Evolutionary conservation across 1,284 basidiomycete species (phyloP), one percentile per base, ranked within the genome.

Genomic region (Mycosarcoma mackinlayi): DNA sequence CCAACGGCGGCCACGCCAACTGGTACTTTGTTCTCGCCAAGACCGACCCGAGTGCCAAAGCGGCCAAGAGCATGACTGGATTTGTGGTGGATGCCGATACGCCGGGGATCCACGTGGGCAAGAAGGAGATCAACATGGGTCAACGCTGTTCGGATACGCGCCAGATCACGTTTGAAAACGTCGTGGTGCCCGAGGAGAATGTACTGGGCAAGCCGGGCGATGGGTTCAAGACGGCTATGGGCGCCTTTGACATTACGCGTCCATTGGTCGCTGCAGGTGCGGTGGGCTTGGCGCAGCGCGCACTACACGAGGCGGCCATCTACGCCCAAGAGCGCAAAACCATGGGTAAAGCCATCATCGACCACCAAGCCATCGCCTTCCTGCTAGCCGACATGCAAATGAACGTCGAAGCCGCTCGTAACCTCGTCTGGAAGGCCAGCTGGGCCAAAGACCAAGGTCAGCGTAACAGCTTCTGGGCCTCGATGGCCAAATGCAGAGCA

Each of bases 41-140:
- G 47, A 87, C 86, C 18, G 86, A 87, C 72, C 76, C 85, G 0
- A 59, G 65, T 6, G 85, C 84, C 7, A 84, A 85, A 27, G 80
- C 84, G 4, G 83, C 83, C 75, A 86, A 85, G 70, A 81, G 85
- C 10, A 85, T 87, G 84, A 85, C 85, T 0, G 87, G 86, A 3
- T 87, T 87, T 63, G 85, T 87, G 23, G 86, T 87, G 25, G 87
- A 87, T 42, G 86, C 83, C 16, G 84, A 86, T 64, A 76, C 84
- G 0, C 80, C 82, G 0, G 87, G 87, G 6, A 84, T 87, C 55
- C 69, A 74, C 56, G 58, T 73, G 7, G 77, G 77, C 48, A 86
- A 85, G 78, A 87, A 87, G 81, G 85, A 87, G 73, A 85, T 87
- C 73, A 87, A 87, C 80, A 87, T 87, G 86, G 87, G 86, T 42